These are phyloP conservation scores for Phragmites australis DNA, from an alignment of 176 grass and related monocot genomes.

Conservation along the genomic window DNA sequence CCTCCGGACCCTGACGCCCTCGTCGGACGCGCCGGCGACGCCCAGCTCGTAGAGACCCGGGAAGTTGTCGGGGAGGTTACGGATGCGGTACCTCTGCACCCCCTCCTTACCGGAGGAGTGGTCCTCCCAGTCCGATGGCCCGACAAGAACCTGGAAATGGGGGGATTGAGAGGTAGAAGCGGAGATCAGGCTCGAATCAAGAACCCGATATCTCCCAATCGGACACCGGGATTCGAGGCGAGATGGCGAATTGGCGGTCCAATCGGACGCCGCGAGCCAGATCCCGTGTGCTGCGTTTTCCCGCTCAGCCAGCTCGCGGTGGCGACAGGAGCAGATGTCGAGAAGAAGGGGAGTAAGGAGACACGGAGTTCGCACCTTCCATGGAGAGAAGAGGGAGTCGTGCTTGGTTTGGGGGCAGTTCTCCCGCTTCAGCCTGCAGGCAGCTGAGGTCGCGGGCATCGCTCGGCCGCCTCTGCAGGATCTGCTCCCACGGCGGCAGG, in stretches of 20 bases:
- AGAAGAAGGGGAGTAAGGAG: neutral
- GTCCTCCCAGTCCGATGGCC: conserved; percentile 78
- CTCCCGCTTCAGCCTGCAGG: conserved; percentile 63
- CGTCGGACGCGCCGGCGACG: conserved; percentile 26
- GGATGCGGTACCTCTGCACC: conserved; percentile 61
- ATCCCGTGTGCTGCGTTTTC: neutral
- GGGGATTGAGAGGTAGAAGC: neutral
- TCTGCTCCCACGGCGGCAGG: neutral
- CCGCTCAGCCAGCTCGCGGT: neutral
- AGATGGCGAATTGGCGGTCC: neutral
- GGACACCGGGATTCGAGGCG: neutral
- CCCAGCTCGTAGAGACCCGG: conserved; percentile 86
- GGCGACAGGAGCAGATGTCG: conserved; percentile 6
- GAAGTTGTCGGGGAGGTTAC: conserved; percentile 74
- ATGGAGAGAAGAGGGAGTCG: conserved; percentile 80
- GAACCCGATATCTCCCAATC: conserved; percentile 25
- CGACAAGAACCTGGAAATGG: conserved; percentile 67
- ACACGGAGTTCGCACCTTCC: conserved; percentile 52
- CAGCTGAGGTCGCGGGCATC: conserved; percentile 37
- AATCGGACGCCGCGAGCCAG: neutral
- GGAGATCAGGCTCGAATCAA: conserved; percentile 15
- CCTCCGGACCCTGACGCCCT: conserved; percentile 40
- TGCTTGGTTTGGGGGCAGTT: conserved; percentile 75
- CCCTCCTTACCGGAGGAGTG: conserved; percentile 65
- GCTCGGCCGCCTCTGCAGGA: neutral